Evolutionary conservation across 495 filamentous ascomycete genomes (phyloP), one percentile per base, ranked within the genome.

Genomic region (Diplogelasinospora grovesii): DNA sequence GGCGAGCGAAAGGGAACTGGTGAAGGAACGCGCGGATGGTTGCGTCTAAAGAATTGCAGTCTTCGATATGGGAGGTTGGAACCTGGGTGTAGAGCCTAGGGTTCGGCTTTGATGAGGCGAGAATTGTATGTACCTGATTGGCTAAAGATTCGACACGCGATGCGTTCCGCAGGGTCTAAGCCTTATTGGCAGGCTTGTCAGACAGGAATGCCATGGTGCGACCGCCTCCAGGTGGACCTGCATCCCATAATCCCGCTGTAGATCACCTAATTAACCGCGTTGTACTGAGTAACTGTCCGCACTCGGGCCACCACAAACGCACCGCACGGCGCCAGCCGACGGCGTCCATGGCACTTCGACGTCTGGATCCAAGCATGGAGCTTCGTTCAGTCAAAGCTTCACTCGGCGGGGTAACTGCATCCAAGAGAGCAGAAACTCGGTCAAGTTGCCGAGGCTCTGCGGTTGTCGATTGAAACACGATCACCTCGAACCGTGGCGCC

Each of bases 161-260:
- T 55, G 47, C 48, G 57, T 60, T 63, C 56, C 60, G 56, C 42
- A 43, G 43, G 45, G 37, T 48, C 46, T 49, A 56, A 54, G 53
- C 49, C 51, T 54, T 48, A 46, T 51, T 57, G 29, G 48, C 46
- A 58, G 25, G 29, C 44, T 52, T 53, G 33, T 45, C 39, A 57
- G 49, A 54, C 53, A 36, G 35, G 39, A 54, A 45, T 42, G 25
- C 33, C 46, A 57, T 55, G 50, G 55, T 49, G 49, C 39, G 52
- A 64, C 58, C 35, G 40, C 37, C 46, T 54, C 50, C 42, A 39
- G 49, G 47, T 42, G 51, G 41, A 44, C 45, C 44, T 41, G 36
- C 44, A 53, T 42, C 41, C 39, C 50, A n/a, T 41, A 45, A 49
- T 48, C 44, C 50, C 49, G 36, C 32, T 43, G 55, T 52, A 46